phyloP scores from a whole-genome alignment of 331 rosid genomes.

The Cydonia oblonga region DNA sequence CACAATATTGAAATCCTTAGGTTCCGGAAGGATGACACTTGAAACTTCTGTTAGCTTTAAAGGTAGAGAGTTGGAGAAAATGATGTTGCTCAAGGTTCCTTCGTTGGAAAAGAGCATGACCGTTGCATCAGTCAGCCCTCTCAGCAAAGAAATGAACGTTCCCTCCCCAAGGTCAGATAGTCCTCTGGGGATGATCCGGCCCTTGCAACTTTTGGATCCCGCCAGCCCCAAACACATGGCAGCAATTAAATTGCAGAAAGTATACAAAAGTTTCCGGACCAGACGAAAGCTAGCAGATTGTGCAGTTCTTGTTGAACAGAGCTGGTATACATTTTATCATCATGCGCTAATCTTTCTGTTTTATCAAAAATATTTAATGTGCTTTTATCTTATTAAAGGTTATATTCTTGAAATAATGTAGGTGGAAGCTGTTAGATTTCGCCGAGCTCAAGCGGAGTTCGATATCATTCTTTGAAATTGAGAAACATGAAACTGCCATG shows the following conservation, averaged over 20 bases:
- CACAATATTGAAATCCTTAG: slow-evolving; percentile 41
- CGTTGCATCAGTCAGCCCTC: slow-evolving; percentile 14
- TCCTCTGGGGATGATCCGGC: slow-evolving; percentile 22
- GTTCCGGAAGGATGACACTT: slow-evolving; percentile 62
- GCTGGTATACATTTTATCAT: slow-evolving; percentile 54
- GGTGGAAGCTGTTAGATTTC: slow-evolving; percentile 98
- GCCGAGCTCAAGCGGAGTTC: slow-evolving; percentile 94
- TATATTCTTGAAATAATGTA: slow-evolving; percentile 12
- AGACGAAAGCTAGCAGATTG: slow-evolving; percentile 96
- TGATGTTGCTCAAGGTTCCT: slow-evolving; percentile 20
- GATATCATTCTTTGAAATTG: slow-evolving; percentile 82
- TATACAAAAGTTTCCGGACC: slow-evolving; percentile 93
- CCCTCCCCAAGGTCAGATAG: slow-evolving; percentile 26
- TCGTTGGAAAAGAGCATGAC: slow-evolving; percentile 19
- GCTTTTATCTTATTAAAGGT: slow-evolving; percentile 16
- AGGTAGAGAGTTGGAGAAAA: slow-evolving; percentile 31
- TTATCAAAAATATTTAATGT: not conserved
- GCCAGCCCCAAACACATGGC: slow-evolving; percentile 73
- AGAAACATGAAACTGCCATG: slow-evolving; percentile 91
- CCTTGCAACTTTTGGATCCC: slow-evolving; percentile 43
- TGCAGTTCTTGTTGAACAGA: slow-evolving; percentile 97
- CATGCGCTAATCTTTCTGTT: not conserved
- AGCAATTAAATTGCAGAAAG: slow-evolving; percentile 88
- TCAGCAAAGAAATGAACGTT: slow-evolving; percentile 25
- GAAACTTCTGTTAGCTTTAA: slow-evolving; percentile 73